Base-by-base conservation (phyloP, 768 basidiomycete genomes). In the Phaeotremella skinneri region DNA sequence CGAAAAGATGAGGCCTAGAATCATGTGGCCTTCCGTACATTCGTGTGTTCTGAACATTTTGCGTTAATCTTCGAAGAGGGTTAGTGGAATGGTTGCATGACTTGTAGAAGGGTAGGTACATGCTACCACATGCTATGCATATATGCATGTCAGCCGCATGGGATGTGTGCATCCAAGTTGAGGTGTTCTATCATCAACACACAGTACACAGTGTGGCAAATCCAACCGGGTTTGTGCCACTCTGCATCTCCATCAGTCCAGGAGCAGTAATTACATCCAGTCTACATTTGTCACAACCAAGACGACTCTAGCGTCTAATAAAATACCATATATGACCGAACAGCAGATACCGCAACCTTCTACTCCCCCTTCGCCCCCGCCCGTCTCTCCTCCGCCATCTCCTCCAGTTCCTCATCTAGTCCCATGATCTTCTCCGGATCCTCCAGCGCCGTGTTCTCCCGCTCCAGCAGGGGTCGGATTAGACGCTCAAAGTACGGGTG, bases 401-500 rank as follows among this genome's bases (percentile, higher is more conserved):
- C 69, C 54, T 55, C 48, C 56, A 70, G 49, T 54, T 71, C 69
- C 25, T 75, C 75, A 42, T 78, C 77, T 41, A 80, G 60, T 13
- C 72, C 72, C 72, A 80, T 80, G 17, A 63, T 71, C 32, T 62
- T 59, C 50, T 73, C 77, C 7, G 70, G 66, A 63, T 78, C 78
- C 47, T 74, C 76, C 26, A 76, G 59, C 17, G 63, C 63, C 31
- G 69, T 58, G 29, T 78, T 72, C 59, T 76, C 63, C 31, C 80
- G 69, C 56, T 78, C 77, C 48, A 80, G 69, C 30, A 80, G 61
- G 2, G 80, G 79, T 63, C 75, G 75, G 76, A 80, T 80, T 41
- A 80, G 68, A n/a, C 79, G 66, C 20, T 78, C 76, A 56, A 80
- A 80, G 72, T 80, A 80, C 1, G 80, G 80, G 61, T 79, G 78